phyloP scores from a whole-genome alignment of 345 rosid species.

The Hirschfeldia incana region DNA sequence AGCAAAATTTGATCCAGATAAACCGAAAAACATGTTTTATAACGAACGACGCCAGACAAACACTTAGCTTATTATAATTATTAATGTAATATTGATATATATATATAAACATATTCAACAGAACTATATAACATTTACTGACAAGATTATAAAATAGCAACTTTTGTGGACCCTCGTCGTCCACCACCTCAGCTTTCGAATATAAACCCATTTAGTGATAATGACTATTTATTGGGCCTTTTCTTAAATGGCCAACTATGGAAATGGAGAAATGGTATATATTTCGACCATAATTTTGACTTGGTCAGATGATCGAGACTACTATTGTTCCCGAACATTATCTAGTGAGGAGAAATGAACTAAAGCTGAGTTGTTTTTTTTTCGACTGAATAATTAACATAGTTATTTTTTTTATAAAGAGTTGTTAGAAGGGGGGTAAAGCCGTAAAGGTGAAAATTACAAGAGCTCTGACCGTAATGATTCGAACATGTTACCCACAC shows the following conservation, averaged over 20 bases:
- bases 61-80: background rate
- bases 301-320: no score
- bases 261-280: background rate
- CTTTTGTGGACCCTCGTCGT: background rate
- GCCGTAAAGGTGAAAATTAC: background rate
- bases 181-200: background rate
- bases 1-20: background rate
- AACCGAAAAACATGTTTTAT: background rate
- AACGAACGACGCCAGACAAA: background rate
- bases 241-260: background rate
- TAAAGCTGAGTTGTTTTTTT: background rate
- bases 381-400: no score
- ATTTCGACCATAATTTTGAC: no score
- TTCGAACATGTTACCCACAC: conserved; percentile 32
- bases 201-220: background rate
- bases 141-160: no score
- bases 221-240: background rate
- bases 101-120: no score
- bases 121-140: no score
- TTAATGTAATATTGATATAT: background rate
- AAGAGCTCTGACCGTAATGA: conserved; percentile 38
- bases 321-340: no score
- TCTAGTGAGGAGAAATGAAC: background rate
- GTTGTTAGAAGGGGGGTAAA: background rate
- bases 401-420: background rate